phyloP scores from a whole-genome alignment of 2,329 filamentous ascomycete genomes.

The Nothophoma quercina region DNA sequence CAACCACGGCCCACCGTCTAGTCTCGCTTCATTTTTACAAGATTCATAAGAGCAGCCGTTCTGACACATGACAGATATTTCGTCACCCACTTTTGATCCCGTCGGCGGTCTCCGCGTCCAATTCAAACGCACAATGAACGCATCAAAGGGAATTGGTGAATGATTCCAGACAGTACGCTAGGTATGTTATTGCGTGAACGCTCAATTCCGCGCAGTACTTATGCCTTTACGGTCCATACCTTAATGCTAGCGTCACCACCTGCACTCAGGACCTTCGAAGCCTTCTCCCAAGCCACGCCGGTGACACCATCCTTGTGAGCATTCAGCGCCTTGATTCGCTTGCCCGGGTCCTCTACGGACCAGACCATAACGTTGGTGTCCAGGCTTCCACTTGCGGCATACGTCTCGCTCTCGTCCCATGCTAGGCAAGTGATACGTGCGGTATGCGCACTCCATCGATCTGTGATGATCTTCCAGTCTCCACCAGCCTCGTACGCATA shows the following conservation, averaged over 20 bases:
- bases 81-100: not conserved
- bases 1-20: not conserved
- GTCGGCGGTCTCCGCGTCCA: slow-evolving; percentile 1
- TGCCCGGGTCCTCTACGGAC: slow-evolving; percentile 83
- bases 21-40: not conserved
- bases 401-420: slow-evolving; percentile 80
- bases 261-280: slow-evolving; percentile 73
- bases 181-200: not conserved
- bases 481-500: slow-evolving; percentile 73
- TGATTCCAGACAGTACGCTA: not conserved
- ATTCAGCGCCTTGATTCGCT: slow-evolving; percentile 82
- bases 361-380: slow-evolving; percentile 95
- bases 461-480: slow-evolving; percentile 77
- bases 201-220: slow-evolving; percentile 4
- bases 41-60: not conserved
- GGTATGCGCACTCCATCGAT: slow-evolving; percentile 78
- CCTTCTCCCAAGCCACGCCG: slow-evolving; percentile 79
- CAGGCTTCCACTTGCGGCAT: slow-evolving; percentile 82
- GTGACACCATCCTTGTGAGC: slow-evolving; percentile 97
- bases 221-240: slow-evolving; percentile 69
- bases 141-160: slow-evolving; percentile 6
- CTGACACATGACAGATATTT: not conserved
- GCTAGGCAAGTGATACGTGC: slow-evolving; percentile 71
- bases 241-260: slow-evolving; percentile 92
- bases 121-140: slow-evolving; percentile 2